Evolutionary conservation across 768 basidiomycete genomes (phyloP).

Genomic region (Suillus placidus): DNA sequence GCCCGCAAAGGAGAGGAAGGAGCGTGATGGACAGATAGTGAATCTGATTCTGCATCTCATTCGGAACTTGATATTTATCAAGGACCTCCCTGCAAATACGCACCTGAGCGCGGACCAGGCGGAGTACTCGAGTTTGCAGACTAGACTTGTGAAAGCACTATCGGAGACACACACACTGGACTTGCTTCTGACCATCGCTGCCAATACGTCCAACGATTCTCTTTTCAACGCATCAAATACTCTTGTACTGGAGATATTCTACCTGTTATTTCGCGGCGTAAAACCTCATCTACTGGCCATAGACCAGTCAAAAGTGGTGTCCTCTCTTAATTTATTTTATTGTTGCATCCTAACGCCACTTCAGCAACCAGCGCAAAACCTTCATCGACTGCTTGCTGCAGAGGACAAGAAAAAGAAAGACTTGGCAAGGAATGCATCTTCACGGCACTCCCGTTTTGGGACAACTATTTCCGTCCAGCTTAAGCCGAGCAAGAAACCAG

Average conservation of each 20-base stretch:
- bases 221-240: slow-evolving; percentile 87
- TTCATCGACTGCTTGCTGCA: slow-evolving; percentile 74
- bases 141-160: slow-evolving; percentile 69
- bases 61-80: slow-evolving; percentile 93
- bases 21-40: slow-evolving; percentile 85
- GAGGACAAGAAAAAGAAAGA: slow-evolving; percentile 71
- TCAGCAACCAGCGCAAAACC: slow-evolving; percentile 68
- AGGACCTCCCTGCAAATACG: slow-evolving; percentile 76
- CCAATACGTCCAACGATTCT: slow-evolving; percentile 74
- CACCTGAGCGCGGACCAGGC: slow-evolving; percentile 76
- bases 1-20: slow-evolving; percentile 62
- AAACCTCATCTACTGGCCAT: slow-evolving; percentile 59
- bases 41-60: slow-evolving; percentile 87
- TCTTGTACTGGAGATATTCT: slow-evolving; percentile 89
- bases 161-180: slow-evolving; percentile 74
- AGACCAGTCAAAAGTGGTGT: slow-evolving; percentile 67
- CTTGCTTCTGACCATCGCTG: slow-evolving; percentile 82
- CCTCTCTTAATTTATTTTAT: slow-evolving; percentile 5
- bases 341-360: slow-evolving; percentile 18
- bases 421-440: slow-evolving; percentile 56
- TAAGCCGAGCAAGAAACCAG: slow-evolving; percentile 54
- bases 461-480: slow-evolving; percentile 87
- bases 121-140: slow-evolving; percentile 79
- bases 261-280: slow-evolving; percentile 83
- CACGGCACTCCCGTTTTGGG: slow-evolving; percentile 94